Evolutionary conservation across 495 filamentous ascomycete genomes (phyloP), one percentile per base, ranked within the genome.

Genomic region (Hypoxylon perforatum): DNA sequence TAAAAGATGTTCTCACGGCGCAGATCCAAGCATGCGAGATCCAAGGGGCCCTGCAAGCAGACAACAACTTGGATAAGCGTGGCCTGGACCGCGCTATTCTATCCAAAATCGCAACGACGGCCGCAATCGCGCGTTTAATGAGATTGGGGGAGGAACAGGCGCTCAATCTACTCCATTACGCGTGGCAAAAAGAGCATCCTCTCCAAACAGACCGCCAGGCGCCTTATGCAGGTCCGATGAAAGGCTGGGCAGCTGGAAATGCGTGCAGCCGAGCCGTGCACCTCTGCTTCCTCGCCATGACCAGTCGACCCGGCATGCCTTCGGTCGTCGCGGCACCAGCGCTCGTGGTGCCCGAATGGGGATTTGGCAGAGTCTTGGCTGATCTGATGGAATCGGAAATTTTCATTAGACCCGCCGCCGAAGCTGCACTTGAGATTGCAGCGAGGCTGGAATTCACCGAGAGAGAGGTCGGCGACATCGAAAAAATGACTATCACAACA

Each of bases 1-100:
- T 79, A 50, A 57, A 70, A n/a, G 75, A 74, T 7, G 49, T 84
- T 0, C 62, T 81, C 10, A 45, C 50, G 7, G 76, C 75, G 7
- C 38, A 78, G 41, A 78, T 82, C 57, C 83, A 83, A 61, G 76
- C 80, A 1, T 82, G 83, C 49, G 81, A 84, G 56, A 79, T 84
- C 41, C 81, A 84, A 42, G 82, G 81, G n/a, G 66, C 51, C 41
- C 75, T 78, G 42, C 80, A 77, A 15, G 65, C 78, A 2, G 3
- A 28, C 3, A 36, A 52, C 1, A 82, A 82, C 33, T 64, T 79
- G 4, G 79, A 81, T 56, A 82, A 83, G 0, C 48, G 66, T 19
- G 82, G 82, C 0, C 63, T 84, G 0, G 82, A 85, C 63, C 82
- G 83, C 70, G 73, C 73, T 0, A 74, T 85, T 14, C 69, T 83